Percentiles rank a stretch among this genome's conserved stretches.
Evolutionary conservation across 1,284 basidiomycete species (phyloP).

Genomic region (Cryptococcus sp.): DNA sequence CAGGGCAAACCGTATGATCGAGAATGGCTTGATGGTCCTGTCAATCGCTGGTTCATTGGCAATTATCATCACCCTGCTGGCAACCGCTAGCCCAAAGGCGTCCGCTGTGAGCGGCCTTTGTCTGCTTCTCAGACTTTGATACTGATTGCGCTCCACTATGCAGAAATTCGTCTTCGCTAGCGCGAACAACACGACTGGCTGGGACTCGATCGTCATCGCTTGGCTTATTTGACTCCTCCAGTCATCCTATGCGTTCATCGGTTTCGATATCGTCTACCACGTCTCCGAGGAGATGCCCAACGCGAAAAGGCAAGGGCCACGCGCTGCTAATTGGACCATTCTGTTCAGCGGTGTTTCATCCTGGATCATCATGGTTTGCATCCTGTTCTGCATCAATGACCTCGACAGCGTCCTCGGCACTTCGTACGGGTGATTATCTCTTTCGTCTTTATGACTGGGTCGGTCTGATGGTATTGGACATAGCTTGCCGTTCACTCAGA

Average conservation of each 20-base stretch:
- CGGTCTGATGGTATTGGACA: constrained; percentile 32
- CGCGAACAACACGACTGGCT: constrained; percentile 52
- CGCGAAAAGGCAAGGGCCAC: constrained; percentile 22
- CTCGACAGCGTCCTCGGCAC: constrained; percentile 60
- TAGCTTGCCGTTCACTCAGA: constrained; percentile 62
- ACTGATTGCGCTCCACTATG: constrained; percentile 23
- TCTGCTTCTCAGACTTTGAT: not conserved
- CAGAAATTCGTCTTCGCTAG: constrained; percentile 52
- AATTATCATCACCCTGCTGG: constrained; percentile 49
- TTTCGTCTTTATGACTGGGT: not conserved
- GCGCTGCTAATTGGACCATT: constrained; percentile 23
- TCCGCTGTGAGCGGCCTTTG: constrained; percentile 17
- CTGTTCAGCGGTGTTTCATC: constrained; percentile 56
- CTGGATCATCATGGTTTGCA: constrained; percentile 63
- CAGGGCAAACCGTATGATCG: constrained; percentile 20
- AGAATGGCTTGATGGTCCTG: constrained; percentile 30
- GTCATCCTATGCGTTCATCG: constrained; percentile 51
- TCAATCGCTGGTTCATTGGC: constrained; percentile 43
- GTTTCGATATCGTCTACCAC: constrained; percentile 60
- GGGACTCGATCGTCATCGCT: constrained; percentile 48
- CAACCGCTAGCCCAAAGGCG: constrained; percentile 27
- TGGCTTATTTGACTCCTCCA: constrained; percentile 31
- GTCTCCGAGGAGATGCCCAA: constrained; percentile 34
- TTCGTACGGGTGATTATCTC: constrained; percentile 61
- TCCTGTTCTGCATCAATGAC: constrained; percentile 67